These are phyloP conservation scores for Fusarium incarnatum DNA, from an alignment of 2,329 filamentous ascomycete genomes.

Conservation along the genomic window DNA sequence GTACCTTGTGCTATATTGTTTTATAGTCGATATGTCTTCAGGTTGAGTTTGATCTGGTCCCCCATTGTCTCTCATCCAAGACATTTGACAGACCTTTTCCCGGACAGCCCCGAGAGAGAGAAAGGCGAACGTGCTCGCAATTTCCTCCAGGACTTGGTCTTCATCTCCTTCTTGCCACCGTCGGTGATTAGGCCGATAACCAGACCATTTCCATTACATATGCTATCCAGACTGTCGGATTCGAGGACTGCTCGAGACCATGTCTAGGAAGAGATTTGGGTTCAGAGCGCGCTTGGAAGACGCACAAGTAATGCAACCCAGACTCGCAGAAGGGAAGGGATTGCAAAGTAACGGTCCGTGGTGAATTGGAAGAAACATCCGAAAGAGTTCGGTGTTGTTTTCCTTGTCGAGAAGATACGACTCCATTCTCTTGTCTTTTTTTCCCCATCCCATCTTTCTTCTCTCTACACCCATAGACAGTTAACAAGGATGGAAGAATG, in stretches of 20 bases:
- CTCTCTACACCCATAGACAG: conserved; percentile 26
- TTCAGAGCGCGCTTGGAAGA: background rate
- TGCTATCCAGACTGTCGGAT: conserved; percentile 38
- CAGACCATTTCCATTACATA: conserved; percentile 35
- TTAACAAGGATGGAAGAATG: conserved; percentile 6
- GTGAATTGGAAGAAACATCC: conserved; percentile 21
- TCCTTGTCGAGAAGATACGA: conserved; percentile 29
- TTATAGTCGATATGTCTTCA: background rate
- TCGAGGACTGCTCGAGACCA: conserved; percentile 37
- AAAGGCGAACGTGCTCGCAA: conserved; percentile 7
- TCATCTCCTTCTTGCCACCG: conserved; percentile 17
- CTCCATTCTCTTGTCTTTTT: conserved; percentile 19
- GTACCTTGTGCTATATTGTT: background rate
- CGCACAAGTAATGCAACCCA: background rate
- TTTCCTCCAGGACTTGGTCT: conserved; percentile 7
- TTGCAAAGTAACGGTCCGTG: conserved; percentile 8
- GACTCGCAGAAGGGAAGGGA: background rate
- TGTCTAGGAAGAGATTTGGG: conserved; percentile 12
- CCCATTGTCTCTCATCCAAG: conserved; percentile 2
- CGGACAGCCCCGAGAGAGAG: background rate
- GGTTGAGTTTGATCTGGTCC: background rate
- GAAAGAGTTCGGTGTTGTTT: conserved; percentile 35
- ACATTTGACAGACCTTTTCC: background rate
- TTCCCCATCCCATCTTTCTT: background rate
- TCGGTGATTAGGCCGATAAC: conserved; percentile 8